These are phyloP conservation scores for Pyracantha coccinea DNA, from an alignment of 331 rosid genomes.

Conservation along the genomic window DNA sequence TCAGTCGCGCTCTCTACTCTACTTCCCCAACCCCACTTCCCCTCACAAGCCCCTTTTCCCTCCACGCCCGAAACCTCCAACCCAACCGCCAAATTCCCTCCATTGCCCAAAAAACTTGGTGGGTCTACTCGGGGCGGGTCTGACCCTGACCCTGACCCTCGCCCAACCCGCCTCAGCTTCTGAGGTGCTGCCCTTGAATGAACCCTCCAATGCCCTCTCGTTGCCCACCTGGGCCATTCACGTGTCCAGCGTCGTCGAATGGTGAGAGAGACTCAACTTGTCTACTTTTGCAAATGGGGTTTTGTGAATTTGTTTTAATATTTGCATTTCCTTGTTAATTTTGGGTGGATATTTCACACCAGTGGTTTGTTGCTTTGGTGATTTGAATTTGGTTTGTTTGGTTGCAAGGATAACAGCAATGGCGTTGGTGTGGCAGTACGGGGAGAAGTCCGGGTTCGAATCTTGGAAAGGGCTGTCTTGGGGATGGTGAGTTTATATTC, in stretches of 20 bases:
- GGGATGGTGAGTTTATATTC: conserved; percentile 70
- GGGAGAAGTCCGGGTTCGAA: conserved; percentile 60
- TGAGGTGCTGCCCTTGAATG: conserved; percentile 47
- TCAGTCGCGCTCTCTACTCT: conserved; percentile 15
- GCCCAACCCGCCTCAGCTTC: conserved; percentile 44
- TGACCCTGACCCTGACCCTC: conserved; percentile 35
- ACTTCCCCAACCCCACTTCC: conserved; percentile 2
- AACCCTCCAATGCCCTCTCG: conserved; percentile 88
- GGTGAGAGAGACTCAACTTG: conserved; percentile 27
- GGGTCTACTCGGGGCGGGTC: conserved; percentile 37
- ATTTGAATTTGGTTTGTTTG: not conserved
- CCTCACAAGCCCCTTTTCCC: conserved; percentile 11
- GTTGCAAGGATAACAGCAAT: conserved; percentile 71
- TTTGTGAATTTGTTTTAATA: not conserved
- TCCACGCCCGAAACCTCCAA: not conserved
- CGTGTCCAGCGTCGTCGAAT: conserved; percentile 80
- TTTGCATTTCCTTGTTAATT: not conserved
- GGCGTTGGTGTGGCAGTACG: conserved; percentile 95
- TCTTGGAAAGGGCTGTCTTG: conserved; percentile 97
- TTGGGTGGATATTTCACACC: not conserved
- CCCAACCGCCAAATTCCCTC: not conserved
- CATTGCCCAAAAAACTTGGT: conserved; percentile 15
- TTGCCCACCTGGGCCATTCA: conserved; percentile 95
- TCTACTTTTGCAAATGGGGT: not conserved
- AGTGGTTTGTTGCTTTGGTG: not conserved